Percentiles rank a stretch among this genome's conserved stretches.
Conservation (phyloP, 2,329 filamentous ascomycete species). For the Pyricularia sp. region DNA sequence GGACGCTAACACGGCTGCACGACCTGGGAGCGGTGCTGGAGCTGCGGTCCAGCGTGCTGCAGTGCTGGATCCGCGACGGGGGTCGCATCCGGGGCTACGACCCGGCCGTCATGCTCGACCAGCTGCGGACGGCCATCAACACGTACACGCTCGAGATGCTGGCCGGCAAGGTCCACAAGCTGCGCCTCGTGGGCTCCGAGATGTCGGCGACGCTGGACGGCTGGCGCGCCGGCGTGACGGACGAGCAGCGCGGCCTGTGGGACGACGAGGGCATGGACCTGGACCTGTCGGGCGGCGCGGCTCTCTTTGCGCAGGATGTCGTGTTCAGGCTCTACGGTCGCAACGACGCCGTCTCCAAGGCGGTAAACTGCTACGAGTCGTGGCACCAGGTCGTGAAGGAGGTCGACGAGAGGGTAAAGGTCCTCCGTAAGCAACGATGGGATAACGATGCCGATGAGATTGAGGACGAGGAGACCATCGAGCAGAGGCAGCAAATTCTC, state of each 20-base stretch:
- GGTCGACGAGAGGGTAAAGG: conserved; percentile 38
- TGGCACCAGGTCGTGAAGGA: conserved; percentile 71
- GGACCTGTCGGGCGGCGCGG: conserved; percentile 56
- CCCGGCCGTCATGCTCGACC: conserved; percentile 57
- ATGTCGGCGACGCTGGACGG: conserved; percentile 50
- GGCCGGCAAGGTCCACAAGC: conserved; percentile 50
- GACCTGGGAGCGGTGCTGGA: conserved; percentile 63
- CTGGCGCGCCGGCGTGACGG: conserved; percentile 47
- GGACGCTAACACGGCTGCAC: conserved; percentile 46
- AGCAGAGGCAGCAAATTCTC: conserved; percentile 52
- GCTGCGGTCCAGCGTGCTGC: conserved; percentile 59
- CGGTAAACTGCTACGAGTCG: conserved; percentile 54
- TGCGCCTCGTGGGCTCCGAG: conserved; percentile 56
- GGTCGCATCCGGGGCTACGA: conserved; percentile 57
- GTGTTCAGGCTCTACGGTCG: conserved; percentile 63
- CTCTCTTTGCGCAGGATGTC: conserved; percentile 59
- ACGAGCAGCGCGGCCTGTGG: conserved; percentile 55
- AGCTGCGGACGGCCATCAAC: conserved; percentile 61
- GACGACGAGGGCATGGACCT: conserved; percentile 51
- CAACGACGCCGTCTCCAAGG: conserved; percentile 53
- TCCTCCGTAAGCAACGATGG: conserved; percentile 6
- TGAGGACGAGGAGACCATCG: conserved; percentile 1
- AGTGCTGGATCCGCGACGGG: conserved; percentile 66
- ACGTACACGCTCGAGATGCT: conserved; percentile 55
- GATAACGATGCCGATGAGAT: conserved; percentile 5